Conservation (phyloP, 805 yeast genomes). For the Saccharomycopsis sp. region DNA sequence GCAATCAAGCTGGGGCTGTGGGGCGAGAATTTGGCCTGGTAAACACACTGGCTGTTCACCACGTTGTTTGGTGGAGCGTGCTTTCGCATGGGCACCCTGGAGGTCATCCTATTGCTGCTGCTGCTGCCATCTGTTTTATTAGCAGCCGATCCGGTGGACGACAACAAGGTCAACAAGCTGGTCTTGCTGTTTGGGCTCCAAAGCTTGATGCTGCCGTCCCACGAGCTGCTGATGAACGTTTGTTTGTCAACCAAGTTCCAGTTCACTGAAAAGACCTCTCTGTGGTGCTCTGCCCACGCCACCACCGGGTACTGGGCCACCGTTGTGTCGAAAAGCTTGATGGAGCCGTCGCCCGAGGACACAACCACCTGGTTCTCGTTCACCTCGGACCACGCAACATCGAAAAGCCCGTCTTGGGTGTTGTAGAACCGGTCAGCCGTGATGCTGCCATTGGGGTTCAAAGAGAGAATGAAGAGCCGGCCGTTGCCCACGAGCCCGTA, state of each 20-base stretch:
- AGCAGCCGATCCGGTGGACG: conserved; percentile 20
- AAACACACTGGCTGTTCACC: conserved; percentile 51
- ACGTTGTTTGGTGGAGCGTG: conserved; percentile 29
- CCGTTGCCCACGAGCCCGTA: conserved; percentile 96
- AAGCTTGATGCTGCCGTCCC: conserved; percentile 85
- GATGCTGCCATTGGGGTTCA: conserved; percentile 58
- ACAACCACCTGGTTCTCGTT: conserved; percentile 80
- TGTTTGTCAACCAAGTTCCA: conserved; percentile 68
- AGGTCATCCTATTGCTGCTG: conserved; percentile 11
- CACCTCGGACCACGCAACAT: conserved; percentile 79
- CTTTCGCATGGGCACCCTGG: conserved; percentile 31
- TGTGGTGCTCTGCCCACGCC: conserved; percentile 67
- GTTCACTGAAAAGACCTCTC: conserved; percentile 64
- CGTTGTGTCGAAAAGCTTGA: conserved; percentile 71
- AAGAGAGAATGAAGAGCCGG: conserved; percentile 58
- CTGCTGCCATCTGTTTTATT: conserved; percentile 6
- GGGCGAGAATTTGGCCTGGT: conserved; percentile 75
- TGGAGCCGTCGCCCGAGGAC: conserved; percentile 86
- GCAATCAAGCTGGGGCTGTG: conserved; percentile 65
- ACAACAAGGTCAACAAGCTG: conserved; percentile 47
- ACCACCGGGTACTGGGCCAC: conserved; percentile 61
- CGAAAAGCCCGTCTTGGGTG: conserved; percentile 90
- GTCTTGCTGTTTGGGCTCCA: conserved; percentile 59
- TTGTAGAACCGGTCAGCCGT: conserved; percentile 52
- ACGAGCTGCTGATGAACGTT: conserved; percentile 66